Base-by-base conservation (phyloP, 2,329 filamentous ascomycete genomes). In the Plenodomus biglobosus region DNA sequence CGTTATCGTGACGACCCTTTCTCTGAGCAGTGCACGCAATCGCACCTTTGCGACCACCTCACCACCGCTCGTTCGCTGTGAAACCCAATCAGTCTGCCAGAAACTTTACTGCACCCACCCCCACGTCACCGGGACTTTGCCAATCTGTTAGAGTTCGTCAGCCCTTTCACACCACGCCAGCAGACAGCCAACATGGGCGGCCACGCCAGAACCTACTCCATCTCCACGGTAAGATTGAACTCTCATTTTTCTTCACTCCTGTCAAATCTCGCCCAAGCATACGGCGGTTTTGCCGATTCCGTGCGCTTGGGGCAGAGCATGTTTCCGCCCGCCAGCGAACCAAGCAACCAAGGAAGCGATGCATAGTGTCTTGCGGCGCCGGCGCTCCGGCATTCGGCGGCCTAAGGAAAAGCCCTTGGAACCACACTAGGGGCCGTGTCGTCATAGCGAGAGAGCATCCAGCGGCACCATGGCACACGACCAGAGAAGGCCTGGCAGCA, bases 131-230 rank as follows among this genome's bases (percentile, higher is more conserved):
- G 38, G 20, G 30, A 44, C 38, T 38, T 38, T 37, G 24, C 40
- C 19, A 49, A 2, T 8, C 69, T 68, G 27, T 32, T 32, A 32
- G n/a, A n/a, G n/a, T n/a, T n/a, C 27, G 27, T 32, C 27, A 32
- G 27, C 27, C 27, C 27, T 32, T 3, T 32, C 27, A 24, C 5
- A 10, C 7, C n/a, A 15, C 27, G 27, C 27, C 27, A 32, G 6
- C 27, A 32, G 13, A 32, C 10, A 24, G 5, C 8, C 27, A 32
- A 32, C 27, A 32, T 32, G 27, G 27, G 27, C 63, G 52, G 62
- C 41, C 62, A 63, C 36, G 55, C 64, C 42, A 61, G 68, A 46
- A 71, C 66, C 46, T 71, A 71, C 49, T 69, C 66, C 15, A 70
- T 71, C 19, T 69, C 65, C 6, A 68, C 63, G 48, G 69, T 71